Evolutionary conservation across 192 early-diverging fungal genomes (phyloP), one percentile per base, ranked within the genome.

Genomic region (Backusella tarrabulga): DNA sequence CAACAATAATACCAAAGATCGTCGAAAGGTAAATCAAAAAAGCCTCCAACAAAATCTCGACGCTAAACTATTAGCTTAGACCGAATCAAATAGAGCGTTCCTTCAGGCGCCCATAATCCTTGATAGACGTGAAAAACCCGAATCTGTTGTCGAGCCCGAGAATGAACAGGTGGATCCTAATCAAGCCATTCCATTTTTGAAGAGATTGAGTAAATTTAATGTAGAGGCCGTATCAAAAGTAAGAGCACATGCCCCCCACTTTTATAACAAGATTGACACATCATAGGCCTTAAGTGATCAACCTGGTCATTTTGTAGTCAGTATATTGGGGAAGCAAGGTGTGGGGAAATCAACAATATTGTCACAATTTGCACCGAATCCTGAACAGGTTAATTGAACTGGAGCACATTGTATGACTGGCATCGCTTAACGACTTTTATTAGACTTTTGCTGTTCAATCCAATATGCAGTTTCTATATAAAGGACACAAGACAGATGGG

Each of bases 281-380:
- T 35, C 7, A 9, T 76, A 86, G 80, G 77, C 76, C 67, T 66
- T 93, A 44, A 80, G 83, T 14, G 92, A 93, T 29, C 77, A 86
- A n/a, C 88, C 91, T 34, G 92, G 91, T 26, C 87, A 88, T 72
- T 93, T 91, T 75, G 86, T 91, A 6, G 82, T 93, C 21, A 91
- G 92, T 2, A 84, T 92, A 21, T 19, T 93, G 41, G 92, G 92
- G 32, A 70, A 85, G n/a, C 89, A 88, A 80, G 88, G 90, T 6
- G 87, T 88, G 17, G 92, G 92, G 0, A 93, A 93, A 69, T 89
- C 89, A 1, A 83, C 89, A 0, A 63, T 93, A 2, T 66, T 92
- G 15, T 91, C 92, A 3, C 77, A 84, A 17, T 85, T 93, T 67
- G 80, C 86, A 23, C 76, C 82, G 41, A 44, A 76, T 19, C 74